phyloP scores from a whole-genome alignment of 2,329 filamentous ascomycete species.

The Microcera coccophila region DNA sequence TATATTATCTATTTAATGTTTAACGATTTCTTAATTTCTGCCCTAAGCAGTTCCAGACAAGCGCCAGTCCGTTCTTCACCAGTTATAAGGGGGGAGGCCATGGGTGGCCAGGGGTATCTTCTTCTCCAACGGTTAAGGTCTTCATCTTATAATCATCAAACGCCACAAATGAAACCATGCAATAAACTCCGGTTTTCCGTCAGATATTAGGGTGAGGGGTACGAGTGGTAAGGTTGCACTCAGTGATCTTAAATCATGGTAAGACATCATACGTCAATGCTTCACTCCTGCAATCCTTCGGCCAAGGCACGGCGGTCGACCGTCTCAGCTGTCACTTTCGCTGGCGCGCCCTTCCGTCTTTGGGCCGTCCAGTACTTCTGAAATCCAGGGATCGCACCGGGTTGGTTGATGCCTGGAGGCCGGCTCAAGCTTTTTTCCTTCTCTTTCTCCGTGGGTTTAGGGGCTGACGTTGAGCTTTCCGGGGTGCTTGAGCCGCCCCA shows the following conservation, averaged over 20 bases:
- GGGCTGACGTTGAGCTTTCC: slow-evolving; percentile 3
- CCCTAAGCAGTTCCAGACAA: too few species aligned
- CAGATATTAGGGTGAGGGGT: too few species aligned
- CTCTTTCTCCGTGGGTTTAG: slow-evolving; percentile 21
- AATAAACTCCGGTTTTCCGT: slow-evolving; percentile 15
- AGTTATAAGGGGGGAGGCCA: slow-evolving; percentile 21
- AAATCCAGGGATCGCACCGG: slow-evolving; percentile 70
- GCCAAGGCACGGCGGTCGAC: slow-evolving; percentile 59
- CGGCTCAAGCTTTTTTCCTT: slow-evolving; percentile 43
- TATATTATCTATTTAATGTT: too few species aligned
- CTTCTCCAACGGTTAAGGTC: slow-evolving; percentile 14
- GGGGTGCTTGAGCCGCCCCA: slow-evolving; percentile 34
- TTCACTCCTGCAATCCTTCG: slow-evolving; percentile 48
- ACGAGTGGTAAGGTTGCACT: too few species aligned
- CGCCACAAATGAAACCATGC: slow-evolving; percentile 12
- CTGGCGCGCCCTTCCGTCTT: slow-evolving; percentile 50
- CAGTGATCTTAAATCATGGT: too few species aligned
- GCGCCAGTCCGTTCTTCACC: too few species aligned
- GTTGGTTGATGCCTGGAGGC: slow-evolving; percentile 72
- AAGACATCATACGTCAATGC: neutral
- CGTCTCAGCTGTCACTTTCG: slow-evolving; percentile 53
- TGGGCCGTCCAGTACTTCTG: slow-evolving; percentile 51
- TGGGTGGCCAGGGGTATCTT: slow-evolving; percentile 28
- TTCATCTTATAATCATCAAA: slow-evolving; percentile 17
- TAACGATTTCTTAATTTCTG: too few species aligned